These are phyloP conservation scores for Podospora sp. DNA, from an alignment of 495 filamentous ascomycete genomes.

Conservation along the genomic window DNA sequence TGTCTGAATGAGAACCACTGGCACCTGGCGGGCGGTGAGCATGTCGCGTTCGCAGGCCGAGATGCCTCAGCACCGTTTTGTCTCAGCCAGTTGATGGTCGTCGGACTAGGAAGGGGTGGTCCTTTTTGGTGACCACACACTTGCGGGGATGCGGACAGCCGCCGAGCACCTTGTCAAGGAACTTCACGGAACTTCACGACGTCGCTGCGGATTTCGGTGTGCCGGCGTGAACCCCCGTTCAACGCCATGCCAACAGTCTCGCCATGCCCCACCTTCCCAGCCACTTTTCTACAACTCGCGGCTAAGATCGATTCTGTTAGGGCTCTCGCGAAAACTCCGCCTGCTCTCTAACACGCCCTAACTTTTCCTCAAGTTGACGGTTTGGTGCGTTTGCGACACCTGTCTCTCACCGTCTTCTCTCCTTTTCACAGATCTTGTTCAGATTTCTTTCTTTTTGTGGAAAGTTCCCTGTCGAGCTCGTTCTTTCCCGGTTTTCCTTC, in stretches of 20 bases:
- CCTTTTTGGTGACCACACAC: background rate
- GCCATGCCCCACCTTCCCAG: constrained; percentile 25
- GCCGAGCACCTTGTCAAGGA: background rate
- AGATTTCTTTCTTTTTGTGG: too few relatives aligned
- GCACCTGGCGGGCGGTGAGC: too few relatives aligned
- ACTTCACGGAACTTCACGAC: constrained; percentile 9
- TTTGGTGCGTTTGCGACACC: background rate
- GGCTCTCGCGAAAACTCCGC: background rate
- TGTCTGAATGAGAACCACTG: too few relatives aligned
- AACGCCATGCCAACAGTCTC: constrained; percentile 5
- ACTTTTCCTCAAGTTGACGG: background rate
- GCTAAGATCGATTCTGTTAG: constrained; percentile 30
- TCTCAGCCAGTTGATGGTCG: too few relatives aligned
- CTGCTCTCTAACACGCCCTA: background rate
- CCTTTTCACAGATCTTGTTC: too few relatives aligned
- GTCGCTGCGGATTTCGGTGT: constrained; percentile 3
- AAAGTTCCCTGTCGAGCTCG: too few relatives aligned
- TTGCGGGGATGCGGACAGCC: background rate
- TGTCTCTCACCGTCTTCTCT: background rate
- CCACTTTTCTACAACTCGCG: constrained; percentile 15
- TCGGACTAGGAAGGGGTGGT: too few relatives aligned
- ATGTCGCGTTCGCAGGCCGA: too few relatives aligned
- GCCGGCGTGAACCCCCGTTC: constrained; percentile 19
- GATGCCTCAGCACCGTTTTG: too few relatives aligned
- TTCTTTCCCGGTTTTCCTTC: too few relatives aligned